Evolutionary conservation across 306 rosid species (phyloP), one percentile per base, ranked within the genome.

Genomic region (Ceratonia siliqua): DNA sequence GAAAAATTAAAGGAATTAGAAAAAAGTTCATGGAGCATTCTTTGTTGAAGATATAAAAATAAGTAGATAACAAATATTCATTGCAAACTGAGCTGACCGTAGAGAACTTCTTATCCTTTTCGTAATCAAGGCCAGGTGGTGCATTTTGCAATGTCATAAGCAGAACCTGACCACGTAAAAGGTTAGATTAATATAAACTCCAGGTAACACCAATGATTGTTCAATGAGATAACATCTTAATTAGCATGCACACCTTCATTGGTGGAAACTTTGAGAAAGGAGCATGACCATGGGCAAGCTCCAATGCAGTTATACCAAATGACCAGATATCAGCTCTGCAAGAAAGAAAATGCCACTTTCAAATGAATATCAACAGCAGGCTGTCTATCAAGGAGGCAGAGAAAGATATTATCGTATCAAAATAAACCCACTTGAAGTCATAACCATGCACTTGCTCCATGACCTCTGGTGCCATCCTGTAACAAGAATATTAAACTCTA

Each of bases 401-500:
- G 17, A 4, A 4, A 39, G 0, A 35, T 43, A 17, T 27, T 41
- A 52, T 27, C 33, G 20, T 25, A 15, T 32, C 25, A 22, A 32
- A 48, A 50, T 28, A 28, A 17, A 88, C 88, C 50, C 28, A 94
- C 99, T 92, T 94, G 89, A 91, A 94, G 79, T 94, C 91, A 76
- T 94, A 94, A 67, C 97, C 99, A 35, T 86, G 92, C 70, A 94
- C 41, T 71, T 94, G 97, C 88, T 92, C 97, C 97, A 94, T 92
- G 76, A 94, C 99, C 79, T 94, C 97, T 21, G 97, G 97, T 68
- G 99, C 96, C 99, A 94, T 94, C 96, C 98, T 93, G 64, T 77
- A 67, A 73, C 10, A 39, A 80, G 68, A 5, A 62, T 32, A n/a
- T 3, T 57, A 59, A 70, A 54, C 11, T 2, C 46, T 69, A 49